Evolutionary conservation across 2,329 filamentous ascomycete species (phyloP), one percentile per base, ranked within the genome.

Genomic region (Xylariales sp.): DNA sequence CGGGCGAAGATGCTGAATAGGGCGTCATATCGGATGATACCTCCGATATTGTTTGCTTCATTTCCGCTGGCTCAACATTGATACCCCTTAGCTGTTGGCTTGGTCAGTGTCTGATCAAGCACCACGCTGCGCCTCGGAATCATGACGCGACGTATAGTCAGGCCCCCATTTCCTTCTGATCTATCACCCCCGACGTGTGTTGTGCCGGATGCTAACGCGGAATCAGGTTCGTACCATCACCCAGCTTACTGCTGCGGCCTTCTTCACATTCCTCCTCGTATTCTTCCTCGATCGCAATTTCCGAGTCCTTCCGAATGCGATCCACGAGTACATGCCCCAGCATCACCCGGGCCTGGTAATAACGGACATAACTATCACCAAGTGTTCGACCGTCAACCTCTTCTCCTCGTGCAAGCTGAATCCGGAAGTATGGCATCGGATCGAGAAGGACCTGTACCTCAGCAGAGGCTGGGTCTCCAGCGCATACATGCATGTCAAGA

Each of bases 391-490:
- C 10, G 54, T 93, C 39, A 93, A 90, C 58, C 58, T 78, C 21
- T 84, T 91, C 44, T 84, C 84, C 4, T 84, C 76, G 32, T 95
- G 88, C 67, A 81, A 80, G 48, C 76, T 93, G 47, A 84, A 93
- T 55, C 53, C 79, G 31, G 70, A 77, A 43, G 57, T 66, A 47
- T 96, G 90, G 90, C 82, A 88, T 52, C 84, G 86, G 36, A 71
- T 96, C 47, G 86, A 95, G 50, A 96, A 95, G 66, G 88, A 96
- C 58, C 74, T 96, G 0, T 93, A 88, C 59, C 76, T 96, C 14
- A 80, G 80, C 46, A 78, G 76, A 45, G 77, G 81, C 38, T 88
- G 87, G 79, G 73, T 86, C 31, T 78, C 79, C 20, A 86, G 77
- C 57, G 88, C 88, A 22, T 96, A 87, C 61, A 62, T 96, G 19